Conservation (phyloP, 164 flowering plant genomes). For the Warburgia ugandensis region DNA sequence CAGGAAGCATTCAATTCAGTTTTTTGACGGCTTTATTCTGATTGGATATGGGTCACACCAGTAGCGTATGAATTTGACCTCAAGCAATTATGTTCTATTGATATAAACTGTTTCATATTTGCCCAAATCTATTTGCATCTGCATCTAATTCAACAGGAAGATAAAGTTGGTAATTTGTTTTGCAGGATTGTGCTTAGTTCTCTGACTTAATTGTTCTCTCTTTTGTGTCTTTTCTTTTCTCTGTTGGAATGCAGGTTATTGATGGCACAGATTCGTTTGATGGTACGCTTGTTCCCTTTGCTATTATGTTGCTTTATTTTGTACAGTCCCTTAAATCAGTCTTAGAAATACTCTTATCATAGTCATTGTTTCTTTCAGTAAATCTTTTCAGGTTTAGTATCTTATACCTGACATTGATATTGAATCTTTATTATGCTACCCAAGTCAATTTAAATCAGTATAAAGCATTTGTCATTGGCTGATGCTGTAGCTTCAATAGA, state of each 20-base stretch:
- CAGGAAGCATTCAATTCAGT: conserved; percentile 20
- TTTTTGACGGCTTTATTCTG: conserved; percentile 6
- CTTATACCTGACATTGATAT: neutral
- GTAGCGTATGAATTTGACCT: conserved; percentile 18
- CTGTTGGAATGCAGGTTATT: conserved; percentile 22
- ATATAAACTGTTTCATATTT: neutral
- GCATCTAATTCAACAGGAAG: neutral
- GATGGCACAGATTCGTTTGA: conserved; percentile 20
- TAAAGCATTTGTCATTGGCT: too few relatives aligned
- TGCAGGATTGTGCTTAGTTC: neutral
- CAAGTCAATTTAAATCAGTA: neutral
- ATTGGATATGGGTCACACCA: conserved; percentile 27
- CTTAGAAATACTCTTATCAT: neutral
- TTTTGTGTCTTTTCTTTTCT: conserved; percentile 4
- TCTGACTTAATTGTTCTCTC: neutral
- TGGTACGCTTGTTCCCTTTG: conserved; percentile 23
- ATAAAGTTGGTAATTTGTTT: neutral
- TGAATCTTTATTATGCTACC: neutral
- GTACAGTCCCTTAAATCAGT: neutral
- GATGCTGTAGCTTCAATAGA: too few relatives aligned
- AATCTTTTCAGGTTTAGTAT: neutral
- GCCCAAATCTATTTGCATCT: neutral
- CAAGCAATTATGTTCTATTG: neutral
- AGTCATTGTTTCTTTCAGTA: neutral
- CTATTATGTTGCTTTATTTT: neutral